phyloP scores from a whole-genome alignment of 345 rosid genomes.

The Punica granatum region DNA sequence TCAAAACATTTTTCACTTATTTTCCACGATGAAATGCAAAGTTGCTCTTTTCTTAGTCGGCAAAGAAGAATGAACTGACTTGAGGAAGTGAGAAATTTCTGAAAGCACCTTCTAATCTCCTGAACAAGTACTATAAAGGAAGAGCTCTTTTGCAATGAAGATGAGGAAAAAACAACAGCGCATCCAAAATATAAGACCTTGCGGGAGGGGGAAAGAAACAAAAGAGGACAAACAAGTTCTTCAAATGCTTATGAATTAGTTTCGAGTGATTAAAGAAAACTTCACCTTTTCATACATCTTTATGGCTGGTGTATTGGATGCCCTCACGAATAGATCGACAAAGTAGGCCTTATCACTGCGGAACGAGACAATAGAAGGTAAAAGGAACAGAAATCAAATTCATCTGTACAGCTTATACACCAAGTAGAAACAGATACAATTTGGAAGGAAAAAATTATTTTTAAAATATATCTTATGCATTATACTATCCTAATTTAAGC shows the following conservation, averaged over 20 bases:
- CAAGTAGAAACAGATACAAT: neutral
- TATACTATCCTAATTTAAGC: neutral
- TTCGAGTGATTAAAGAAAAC: neutral
- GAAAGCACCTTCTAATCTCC: no score
- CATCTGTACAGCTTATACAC: neutral
- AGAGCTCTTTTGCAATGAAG: no score
- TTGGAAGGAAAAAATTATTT: neutral
- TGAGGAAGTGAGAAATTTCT: no score
- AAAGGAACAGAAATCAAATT: neutral
- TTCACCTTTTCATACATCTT: constrained; percentile 97
- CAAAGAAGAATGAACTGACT: no score
- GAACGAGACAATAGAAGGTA: constrained; percentile 6
- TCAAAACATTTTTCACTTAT: no score
- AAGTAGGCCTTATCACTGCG: constrained; percentile 87
- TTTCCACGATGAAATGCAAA: no score
- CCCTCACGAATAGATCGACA: constrained; percentile 94
- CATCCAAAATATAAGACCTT: no score
- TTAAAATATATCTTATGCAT: neutral
- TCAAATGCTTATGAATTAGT: neutral
- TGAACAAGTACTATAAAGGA: no score
- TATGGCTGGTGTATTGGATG: constrained; percentile 88
- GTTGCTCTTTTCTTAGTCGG: no score
- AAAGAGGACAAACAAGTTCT: constrained; percentile 3
- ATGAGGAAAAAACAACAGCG: no score
- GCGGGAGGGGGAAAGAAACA: no score